Percentiles rank a stretch among this genome's conserved stretches.
Conservation (phyloP, 345 rosid genomes). For the Ricinus communis region DNA sequence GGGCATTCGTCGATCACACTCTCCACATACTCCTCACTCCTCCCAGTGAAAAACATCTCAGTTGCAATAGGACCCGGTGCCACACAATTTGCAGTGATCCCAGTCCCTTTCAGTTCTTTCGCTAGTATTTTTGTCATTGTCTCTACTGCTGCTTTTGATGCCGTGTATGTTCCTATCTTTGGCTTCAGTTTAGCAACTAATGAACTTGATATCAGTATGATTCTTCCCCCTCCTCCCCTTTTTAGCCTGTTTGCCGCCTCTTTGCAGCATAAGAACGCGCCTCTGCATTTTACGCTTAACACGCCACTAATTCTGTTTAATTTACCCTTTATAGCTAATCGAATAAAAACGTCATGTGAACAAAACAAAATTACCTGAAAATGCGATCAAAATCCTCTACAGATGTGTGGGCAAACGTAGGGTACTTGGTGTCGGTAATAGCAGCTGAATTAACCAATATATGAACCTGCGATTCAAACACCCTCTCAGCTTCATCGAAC, state of each 20-base stretch:
- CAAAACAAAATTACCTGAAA: slow-evolving; percentile 23
- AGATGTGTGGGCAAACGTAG: slow-evolving; percentile 28
- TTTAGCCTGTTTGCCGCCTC: slow-evolving; percentile 35
- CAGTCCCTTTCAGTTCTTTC: slow-evolving; percentile 40
- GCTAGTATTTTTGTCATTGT: slow-evolving; percentile 31
- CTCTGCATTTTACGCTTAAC: slow-evolving; percentile 34
- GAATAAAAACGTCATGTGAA: too few species aligned
- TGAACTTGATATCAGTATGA: slow-evolving; percentile 29
- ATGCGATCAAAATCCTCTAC: slow-evolving; percentile 33
- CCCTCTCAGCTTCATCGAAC: slow-evolving; percentile 33
- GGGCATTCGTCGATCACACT: slow-evolving; percentile 21
- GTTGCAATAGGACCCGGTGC: slow-evolving; percentile 44
- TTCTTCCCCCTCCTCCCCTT: slow-evolving; percentile 33
- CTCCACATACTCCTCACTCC: slow-evolving; percentile 23
- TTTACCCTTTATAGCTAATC: too few species aligned
- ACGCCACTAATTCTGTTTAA: too few species aligned
- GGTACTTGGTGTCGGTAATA: slow-evolving; percentile 23
- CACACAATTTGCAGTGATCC: slow-evolving; percentile 40
- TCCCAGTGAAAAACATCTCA: slow-evolving; percentile 31
- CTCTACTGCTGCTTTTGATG: slow-evolving; percentile 45
- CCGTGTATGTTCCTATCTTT: slow-evolving; percentile 24
- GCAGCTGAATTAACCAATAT: slow-evolving; percentile 38
- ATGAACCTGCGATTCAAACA: slow-evolving; percentile 29
- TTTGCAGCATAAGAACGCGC: slow-evolving; percentile 37
- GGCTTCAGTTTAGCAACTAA: slow-evolving; percentile 21